A percentile compares a stretch with the other conserved stretches of the same genome.
Conservation (phyloP, 75 land plant genomes). For the Chamaecyparis obtusa region DNA sequence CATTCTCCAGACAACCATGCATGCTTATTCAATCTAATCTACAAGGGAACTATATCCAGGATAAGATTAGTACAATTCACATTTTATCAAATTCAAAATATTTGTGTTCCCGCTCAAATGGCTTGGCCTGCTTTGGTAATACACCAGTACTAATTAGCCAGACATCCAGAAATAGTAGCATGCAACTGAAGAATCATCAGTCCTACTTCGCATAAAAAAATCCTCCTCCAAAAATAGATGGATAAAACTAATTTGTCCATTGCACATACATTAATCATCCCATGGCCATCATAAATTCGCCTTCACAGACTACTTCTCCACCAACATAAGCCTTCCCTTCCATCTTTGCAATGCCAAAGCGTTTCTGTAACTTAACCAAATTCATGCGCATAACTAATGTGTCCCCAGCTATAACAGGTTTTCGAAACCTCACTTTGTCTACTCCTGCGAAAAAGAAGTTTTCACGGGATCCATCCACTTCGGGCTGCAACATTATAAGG, state of each 20-base stretch:
- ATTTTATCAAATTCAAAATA: neutral
- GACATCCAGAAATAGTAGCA: neutral
- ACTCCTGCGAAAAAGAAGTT: conserved; percentile 98
- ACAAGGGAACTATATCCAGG: neutral
- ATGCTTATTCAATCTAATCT: neutral
- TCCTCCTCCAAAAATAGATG: neutral
- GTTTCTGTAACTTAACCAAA: conserved; percentile 71
- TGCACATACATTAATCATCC: conserved; percentile 40
- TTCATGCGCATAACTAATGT: conserved; percentile 96
- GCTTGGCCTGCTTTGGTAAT: neutral
- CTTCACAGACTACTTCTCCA: conserved; percentile 93
- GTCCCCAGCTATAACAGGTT: conserved; percentile 97
- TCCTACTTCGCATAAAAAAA: neutral
- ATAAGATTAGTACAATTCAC: neutral
- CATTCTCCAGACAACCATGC: neutral
- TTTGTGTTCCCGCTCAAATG: neutral
- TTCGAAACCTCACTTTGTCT: conserved; percentile 96
- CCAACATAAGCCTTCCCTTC: conserved; percentile 98
- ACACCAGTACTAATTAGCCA: neutral
- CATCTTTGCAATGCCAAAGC: conserved; percentile 95
- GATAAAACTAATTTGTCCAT: neutral
- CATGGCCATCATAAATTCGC: conserved; percentile 92
- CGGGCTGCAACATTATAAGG: conserved; percentile 93
- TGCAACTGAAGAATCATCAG: neutral
- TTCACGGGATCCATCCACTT: conserved; percentile 88